Evolutionary conservation across 352 stramenopile species (phyloP), one percentile per base, ranked within the genome.

Genomic region (Globisporangium iwayamae): DNA sequence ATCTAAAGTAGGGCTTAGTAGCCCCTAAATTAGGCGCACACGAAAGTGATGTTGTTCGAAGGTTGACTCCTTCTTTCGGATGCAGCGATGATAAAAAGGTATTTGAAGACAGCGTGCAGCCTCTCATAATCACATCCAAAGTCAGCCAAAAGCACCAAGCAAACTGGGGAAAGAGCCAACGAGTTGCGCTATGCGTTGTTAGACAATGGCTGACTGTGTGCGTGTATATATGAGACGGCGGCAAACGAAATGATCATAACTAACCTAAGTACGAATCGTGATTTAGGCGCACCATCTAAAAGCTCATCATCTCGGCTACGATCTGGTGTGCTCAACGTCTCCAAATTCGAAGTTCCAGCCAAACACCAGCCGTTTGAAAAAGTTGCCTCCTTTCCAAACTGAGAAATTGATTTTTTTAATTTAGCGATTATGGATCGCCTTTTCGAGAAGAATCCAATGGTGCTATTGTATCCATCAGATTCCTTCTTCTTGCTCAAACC

Each of bases 141-240:
- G 9, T 38, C 34, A 38, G 34, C 34, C 34, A 38, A 38, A 10
- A 38, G 4, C 13, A 46, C 39, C 11, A 45, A 45, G 6, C 13
- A 46, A 46, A 46, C 34, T 39, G 34, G 7, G 34, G 18, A 46
- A 6, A 46, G 10, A 46, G 3, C 13, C 14, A 14, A n/a, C 18
- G 14, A 14, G 14, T 8, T 36, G 32, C 32, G 32, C 34, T 22
- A 18, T 22, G 8, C n/a, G 11, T 36, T 36, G 48, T 55, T 55
- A 22, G n/a, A 22, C 25, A 36, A 39, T 45, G 34, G 34, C n/a
- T 62, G 45, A 63, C 39, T 60, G 36, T 14, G 28, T 54, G 20
- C 41, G 22, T 8, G 53, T 60, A 30, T 48, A 14, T 60, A 43
- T 45, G 38, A 45, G 38, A 45, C 38, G 14, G 38, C 4, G 38